Evolutionary conservation across 371 early-diverging fungal species (phyloP), one percentile per base, ranked within the genome.

Genomic region (Mucor piriformis): DNA sequence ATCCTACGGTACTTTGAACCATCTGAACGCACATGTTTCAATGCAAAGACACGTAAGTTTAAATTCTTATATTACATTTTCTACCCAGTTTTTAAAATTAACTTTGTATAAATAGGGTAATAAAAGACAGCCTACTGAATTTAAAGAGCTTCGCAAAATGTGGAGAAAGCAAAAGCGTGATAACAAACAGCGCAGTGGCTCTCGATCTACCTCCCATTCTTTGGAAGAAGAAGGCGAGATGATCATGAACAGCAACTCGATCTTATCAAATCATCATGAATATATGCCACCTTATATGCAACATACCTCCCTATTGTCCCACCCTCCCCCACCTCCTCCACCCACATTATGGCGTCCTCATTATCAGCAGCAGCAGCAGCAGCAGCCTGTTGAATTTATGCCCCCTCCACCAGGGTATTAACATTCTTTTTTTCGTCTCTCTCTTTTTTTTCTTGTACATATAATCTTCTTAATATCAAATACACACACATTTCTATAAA

Each of bases 1-100:
- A 62, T 68, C 83, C 4, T 89, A 89, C 61, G 90, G 90, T 33
- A 89, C 90, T 1, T 65, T 89, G 18, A 89, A 89, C 60, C 87
- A 89, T 67, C 67, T 89, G 12, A 89, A 89, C 61, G 85, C 87
- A 18, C 90, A 89, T 61, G 85, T 89, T 18, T 77, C 70, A 33
- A 86, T 89, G 88, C 90, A 89, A 64, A 77, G 77, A 57, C 90
- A 89, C 57, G 90, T 76, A 76, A 69, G 75, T 67, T 54, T 32
- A 24, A 25, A 32, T 38, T 18, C 25, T 35, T 38, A 33, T 24
- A 25, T 42, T 43, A 20, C 20, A 11, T 15, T 44, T 11, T 47
- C n/a, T n/a, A n/a, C n/a, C n/a, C n/a, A n/a, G n/a, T 46, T 21
- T 25, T 49, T 29, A 32, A 7, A 15, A 8, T 29, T n/a, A 13